Evolutionary conservation across 148 eudicot species (phyloP), one percentile per base, ranked within the genome.

Genomic region (Arctostaphylos glauca): DNA sequence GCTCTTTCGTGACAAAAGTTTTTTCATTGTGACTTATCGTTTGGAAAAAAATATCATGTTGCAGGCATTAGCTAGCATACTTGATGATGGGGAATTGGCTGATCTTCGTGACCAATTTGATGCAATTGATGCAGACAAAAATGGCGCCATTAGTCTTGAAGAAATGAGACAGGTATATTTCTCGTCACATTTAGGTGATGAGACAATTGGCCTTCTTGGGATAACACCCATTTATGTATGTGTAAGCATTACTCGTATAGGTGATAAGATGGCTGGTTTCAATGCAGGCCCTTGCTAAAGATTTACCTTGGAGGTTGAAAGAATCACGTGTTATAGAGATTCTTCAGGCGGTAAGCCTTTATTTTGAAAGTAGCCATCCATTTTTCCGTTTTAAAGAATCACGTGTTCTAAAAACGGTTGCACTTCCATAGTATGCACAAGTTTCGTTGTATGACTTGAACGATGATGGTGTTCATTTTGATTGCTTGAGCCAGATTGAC

Each of bases 271-370:
- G 18, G 46, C 19, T 52, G 59, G 38, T 83, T 85, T 77, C 38
- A 72, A 66, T 87, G 86, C 90, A 95, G 98, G 99, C 98, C 49
- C 93, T 96, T 88, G 97, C 94, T 44, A 93, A 96, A 85, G 99
- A 96, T 87, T 92, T 94, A 58, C 99, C 99, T 23, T 96, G 98
- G 98, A 94, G 86, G 88, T 74, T 94, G 86, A 96, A 96, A 89
- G 97, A 96, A 73, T 90, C 97, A 18, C 90, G 97, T 60, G 99
- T 93, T 84, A 73, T 81, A 74, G 99, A 96, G 83, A 96, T 96
- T 84, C 90, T 96, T 83, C 91, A 96, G 89, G 99, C 99, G 87
- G 99, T 96, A 90, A 86, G 85, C 73, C 80, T 64, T 72, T 56
- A 4, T 85, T 59, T 5, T 0, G 10, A 66, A 50, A 67, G 53